Conservation (phyloP, 805 yeast species). For the Myxozyma udenii region DNA sequence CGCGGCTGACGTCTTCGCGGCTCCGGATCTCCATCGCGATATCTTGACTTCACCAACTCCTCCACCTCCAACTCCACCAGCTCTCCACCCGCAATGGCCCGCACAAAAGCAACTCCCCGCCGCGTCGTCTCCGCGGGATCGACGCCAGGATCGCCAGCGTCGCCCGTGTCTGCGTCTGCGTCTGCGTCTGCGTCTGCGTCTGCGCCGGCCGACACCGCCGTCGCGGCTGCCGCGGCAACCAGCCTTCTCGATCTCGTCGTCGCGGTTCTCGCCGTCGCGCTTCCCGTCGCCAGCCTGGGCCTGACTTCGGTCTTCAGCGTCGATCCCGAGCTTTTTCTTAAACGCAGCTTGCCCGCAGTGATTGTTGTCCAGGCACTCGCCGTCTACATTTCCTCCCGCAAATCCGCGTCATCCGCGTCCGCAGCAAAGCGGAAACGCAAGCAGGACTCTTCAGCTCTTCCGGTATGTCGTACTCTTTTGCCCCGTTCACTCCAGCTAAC, state of each 20-base stretch:
- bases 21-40: too few species aligned
- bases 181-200: background rate
- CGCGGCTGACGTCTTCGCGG: too few species aligned
- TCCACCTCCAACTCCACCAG: too few species aligned
- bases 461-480: background rate
- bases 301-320: background rate
- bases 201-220: too few species aligned
- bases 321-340: background rate
- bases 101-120: slow-evolving; percentile 11
- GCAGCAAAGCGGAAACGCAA: background rate
- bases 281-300: background rate
- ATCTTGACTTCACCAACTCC: too few species aligned
- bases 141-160: background rate
- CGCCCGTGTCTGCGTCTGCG: background rate
- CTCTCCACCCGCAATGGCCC: slow-evolving; percentile 14
- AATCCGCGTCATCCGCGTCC: too few species aligned
- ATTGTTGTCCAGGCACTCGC: background rate
- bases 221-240: background rate
- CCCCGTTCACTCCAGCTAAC: background rate
- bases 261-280: background rate
- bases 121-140: slow-evolving; percentile 1
- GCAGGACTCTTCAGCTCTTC: background rate
- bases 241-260: background rate
- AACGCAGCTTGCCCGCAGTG: background rate
- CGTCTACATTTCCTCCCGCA: too few species aligned